These are phyloP conservation scores for Penicillium paneum DNA, from an alignment of 2,329 filamentous ascomycete genomes.

Conservation along the genomic window DNA sequence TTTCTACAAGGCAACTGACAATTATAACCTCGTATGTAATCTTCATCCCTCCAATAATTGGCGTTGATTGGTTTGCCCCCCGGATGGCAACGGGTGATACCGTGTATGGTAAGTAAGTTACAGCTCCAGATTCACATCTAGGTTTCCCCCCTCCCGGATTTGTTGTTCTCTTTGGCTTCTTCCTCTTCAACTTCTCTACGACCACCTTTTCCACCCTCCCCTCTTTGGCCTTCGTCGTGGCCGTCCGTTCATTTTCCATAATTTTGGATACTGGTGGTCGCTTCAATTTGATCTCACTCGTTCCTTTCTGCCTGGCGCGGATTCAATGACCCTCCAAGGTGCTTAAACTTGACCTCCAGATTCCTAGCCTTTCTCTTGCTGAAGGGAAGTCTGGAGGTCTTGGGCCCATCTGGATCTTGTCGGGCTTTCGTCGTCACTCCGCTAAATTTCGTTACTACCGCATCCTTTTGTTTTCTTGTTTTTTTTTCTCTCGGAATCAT, in stretches of 20 bases:
- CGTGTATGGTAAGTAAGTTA: conserved; percentile 3
- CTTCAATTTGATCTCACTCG: conserved; percentile 3
- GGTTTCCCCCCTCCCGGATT: conserved; percentile 5
- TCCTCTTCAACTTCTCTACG: conserved; percentile 16
- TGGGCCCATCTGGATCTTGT: conserved; percentile 20
- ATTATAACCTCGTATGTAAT: not conserved
- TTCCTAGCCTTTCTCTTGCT: conserved; percentile 20
- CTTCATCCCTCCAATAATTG: not conserved
- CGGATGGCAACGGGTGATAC: conserved; percentile 2
- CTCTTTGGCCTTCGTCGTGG: conserved; percentile 26
- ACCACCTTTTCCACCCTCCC: conserved; percentile 12
- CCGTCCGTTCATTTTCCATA: conserved; percentile 23
- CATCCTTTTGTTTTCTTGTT: conserved; percentile 3
- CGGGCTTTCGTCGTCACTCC: conserved; percentile 5
- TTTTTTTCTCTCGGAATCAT: conserved; percentile 17
- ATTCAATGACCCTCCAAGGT: conserved; percentile 24
- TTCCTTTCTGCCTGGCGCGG: conserved; percentile 26
- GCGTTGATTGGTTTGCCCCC: not conserved
- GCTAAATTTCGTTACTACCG: conserved; percentile 9
- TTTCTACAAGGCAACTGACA: too few relatives aligned
- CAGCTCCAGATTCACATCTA: not conserved
- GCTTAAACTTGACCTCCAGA: conserved; percentile 24
- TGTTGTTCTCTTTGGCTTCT: conserved; percentile 13
- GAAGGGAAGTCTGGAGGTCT: conserved; percentile 27
- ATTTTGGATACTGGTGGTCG: conserved; percentile 7